Conservation (phyloP, 2,329 filamentous ascomycete species). For the Diaporthe australafricana region DNA sequence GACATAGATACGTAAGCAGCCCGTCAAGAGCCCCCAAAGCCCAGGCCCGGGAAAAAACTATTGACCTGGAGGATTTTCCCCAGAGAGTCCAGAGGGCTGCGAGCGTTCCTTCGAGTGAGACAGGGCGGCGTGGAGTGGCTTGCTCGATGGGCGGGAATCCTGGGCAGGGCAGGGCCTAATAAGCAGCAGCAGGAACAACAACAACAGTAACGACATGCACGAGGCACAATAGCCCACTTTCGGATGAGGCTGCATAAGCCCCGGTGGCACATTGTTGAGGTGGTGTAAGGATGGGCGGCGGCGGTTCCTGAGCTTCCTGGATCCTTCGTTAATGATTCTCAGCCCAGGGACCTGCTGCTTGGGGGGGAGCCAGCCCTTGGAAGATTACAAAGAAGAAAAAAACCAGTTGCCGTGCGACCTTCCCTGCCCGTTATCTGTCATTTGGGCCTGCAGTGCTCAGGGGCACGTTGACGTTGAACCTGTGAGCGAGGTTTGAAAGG, state of each 20-base stretch:
- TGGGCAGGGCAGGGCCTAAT: background rate
- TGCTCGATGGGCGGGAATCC: background rate
- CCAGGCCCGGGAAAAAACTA: constrained; percentile 15
- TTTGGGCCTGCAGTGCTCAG: constrained; percentile 15
- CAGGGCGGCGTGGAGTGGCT: constrained; percentile 12
- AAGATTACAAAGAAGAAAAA: background rate
- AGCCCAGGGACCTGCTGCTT: constrained; percentile 2
- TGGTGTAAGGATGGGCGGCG: constrained; percentile 20
- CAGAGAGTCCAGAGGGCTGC: constrained; percentile 7
- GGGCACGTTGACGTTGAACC: background rate
- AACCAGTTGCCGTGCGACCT: constrained; percentile 20
- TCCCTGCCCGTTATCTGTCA: background rate
- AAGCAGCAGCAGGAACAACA: constrained; percentile 2
- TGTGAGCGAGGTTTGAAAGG: background rate
- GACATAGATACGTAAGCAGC: constrained; percentile 6
- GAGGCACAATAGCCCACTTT: constrained; percentile 4
- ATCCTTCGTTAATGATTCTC: constrained; percentile 18
- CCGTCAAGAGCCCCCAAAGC: background rate
- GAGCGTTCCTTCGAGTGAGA: constrained; percentile 23
- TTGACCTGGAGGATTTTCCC: constrained; percentile 6
- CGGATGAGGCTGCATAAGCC: constrained; percentile 32
- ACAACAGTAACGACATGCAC: background rate
- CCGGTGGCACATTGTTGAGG: constrained; percentile 7
- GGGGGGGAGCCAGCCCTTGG: background rate
- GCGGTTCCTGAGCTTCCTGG: constrained; percentile 18